Evolutionary conservation across 2,329 filamentous ascomycete genomes (phyloP), one percentile per base, ranked within the genome.

Genomic region (Cladosporium sp.): DNA sequence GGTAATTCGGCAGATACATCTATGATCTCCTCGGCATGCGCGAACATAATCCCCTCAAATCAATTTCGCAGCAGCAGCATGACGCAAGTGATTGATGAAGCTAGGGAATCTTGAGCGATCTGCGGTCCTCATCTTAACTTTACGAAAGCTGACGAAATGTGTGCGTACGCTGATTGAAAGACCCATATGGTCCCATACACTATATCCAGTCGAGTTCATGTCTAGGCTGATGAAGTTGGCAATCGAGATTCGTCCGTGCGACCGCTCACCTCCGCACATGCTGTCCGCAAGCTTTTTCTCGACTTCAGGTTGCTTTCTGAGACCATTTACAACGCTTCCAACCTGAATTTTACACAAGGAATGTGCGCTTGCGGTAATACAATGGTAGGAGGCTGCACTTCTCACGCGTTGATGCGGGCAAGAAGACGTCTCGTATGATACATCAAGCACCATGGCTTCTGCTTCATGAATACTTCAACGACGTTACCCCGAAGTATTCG

Each of bases 221-320:
- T 28, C 25, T 28, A 28, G 25, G 6, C 22, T 17, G 42, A 15
- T 15, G 34, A 24, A 19, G 19, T 17, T 17, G 15, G 13, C 34
- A 28, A n/a, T 37, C 5, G 45, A n/a, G 17, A 39, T 52, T 52
- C 25, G 51, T 54, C 51, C 51, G 51, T 54, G 51, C 51, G 39
- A 45, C 37, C 25, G 15, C 49, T 48, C 47, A 20, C 39, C 51
- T 45, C 42, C 42, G 42, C 39, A 19, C 17, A n/a, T 28, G 17
- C 12, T 54, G 51, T 45, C 39, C 39, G 51, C 51, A 54, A 42
- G 51, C 51, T 54, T 54, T 54, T 54, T 35, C 39, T 45, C 51
- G 51, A 54, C 19, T 25, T 44, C 45, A 32, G 45, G 17, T 39
- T 39, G 36, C 36, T 39, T 19, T 39, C 36, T 19, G 17, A 39